Evolutionary conservation across 768 basidiomycete species (phyloP).

Genomic region (Boletus bicolor): DNA sequence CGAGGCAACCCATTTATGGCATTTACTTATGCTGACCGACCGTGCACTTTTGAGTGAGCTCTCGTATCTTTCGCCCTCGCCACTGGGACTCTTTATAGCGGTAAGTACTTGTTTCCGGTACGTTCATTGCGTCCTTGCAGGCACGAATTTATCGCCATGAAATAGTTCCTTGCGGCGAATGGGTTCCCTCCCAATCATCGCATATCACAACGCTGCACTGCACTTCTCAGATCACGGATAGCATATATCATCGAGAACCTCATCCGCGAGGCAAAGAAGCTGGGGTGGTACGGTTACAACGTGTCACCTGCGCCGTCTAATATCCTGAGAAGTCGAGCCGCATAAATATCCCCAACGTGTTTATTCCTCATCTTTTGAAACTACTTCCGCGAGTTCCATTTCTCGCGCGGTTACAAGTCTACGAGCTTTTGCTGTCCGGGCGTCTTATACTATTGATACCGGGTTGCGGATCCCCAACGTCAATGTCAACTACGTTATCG

Average conservation of each 20-base stretch:
- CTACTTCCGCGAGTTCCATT: slow-evolving; percentile 11
- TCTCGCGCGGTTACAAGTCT: slow-evolving; percentile 5
- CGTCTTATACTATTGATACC: slow-evolving; percentile 12
- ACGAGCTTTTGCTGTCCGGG: slow-evolving; percentile 3
- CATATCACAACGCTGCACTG: not conserved
- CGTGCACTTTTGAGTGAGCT: too few relatives aligned
- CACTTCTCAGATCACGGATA: not conserved
- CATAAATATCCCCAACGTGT: slow-evolving; percentile 19
- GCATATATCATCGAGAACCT: not conserved
- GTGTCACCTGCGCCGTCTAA: slow-evolving; percentile 10
- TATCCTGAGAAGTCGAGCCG: slow-evolving; percentile 3
- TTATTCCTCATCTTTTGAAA: slow-evolving; percentile 10
- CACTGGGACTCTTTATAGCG: not conserved
- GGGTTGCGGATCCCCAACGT: not conserved
- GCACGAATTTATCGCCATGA: not conserved
- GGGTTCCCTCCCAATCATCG: not conserved
- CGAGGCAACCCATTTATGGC: too few relatives aligned
- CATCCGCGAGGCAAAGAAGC: slow-evolving; percentile 19
- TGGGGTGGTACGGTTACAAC: slow-evolving; percentile 9
- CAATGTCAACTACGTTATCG: not conserved
- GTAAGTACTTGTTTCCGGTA: not conserved
- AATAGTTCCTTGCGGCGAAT: not conserved
- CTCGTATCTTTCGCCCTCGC: not conserved
- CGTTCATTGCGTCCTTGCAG: not conserved
- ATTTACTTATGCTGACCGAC: too few relatives aligned